Percentiles rank a stretch among this genome's conserved stretches.
Evolutionary conservation across 176 grass and related monocot genomes (phyloP).

Genomic region (Zoysia japonica): DNA sequence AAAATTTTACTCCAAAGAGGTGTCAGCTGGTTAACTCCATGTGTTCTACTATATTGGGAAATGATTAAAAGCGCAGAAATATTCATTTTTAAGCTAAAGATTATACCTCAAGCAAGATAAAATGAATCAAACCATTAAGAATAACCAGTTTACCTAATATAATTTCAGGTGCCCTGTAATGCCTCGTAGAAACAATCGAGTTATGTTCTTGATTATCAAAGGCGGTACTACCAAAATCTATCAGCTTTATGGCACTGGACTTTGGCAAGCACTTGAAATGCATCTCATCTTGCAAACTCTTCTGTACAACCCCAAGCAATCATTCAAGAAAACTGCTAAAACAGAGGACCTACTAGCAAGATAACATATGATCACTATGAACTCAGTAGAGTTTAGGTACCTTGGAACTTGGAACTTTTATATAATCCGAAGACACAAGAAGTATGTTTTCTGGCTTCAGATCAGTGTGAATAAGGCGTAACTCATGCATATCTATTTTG

Average conservation of each 20-base stretch:
- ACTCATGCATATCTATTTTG: slow-evolving; percentile 93
- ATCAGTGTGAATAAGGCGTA: slow-evolving; percentile 98
- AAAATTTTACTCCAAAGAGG: background rate
- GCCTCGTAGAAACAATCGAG: slow-evolving; percentile 98
- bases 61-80: slow-evolving; percentile 39
- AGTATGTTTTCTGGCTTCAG: slow-evolving; percentile 99
- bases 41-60: slow-evolving; percentile 22
- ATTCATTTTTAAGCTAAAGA: slow-evolving; percentile 34
- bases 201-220: slow-evolving; percentile 80
- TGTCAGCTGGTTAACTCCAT: background rate
- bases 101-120: slow-evolving; percentile 54
- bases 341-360: slow-evolving; percentile 39
- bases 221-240: slow-evolving; percentile 98
- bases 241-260: slow-evolving; percentile 98
- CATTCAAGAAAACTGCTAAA: slow-evolving; percentile 60
- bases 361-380: slow-evolving; percentile 44
- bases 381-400: slow-evolving; percentile 55
- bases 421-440: slow-evolving; percentile 79
- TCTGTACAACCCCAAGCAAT: slow-evolving; percentile 76
- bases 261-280: slow-evolving; percentile 93
- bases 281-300: slow-evolving; percentile 71
- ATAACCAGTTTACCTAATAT: slow-evolving; percentile 88
- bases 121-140: slow-evolving; percentile 47
- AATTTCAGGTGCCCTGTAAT: slow-evolving; percentile 99
- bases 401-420: slow-evolving; percentile 83